These are phyloP conservation scores for Pythium volutum DNA, from an alignment of 352 stramenopile genomes.

Conservation along the genomic window DNA sequence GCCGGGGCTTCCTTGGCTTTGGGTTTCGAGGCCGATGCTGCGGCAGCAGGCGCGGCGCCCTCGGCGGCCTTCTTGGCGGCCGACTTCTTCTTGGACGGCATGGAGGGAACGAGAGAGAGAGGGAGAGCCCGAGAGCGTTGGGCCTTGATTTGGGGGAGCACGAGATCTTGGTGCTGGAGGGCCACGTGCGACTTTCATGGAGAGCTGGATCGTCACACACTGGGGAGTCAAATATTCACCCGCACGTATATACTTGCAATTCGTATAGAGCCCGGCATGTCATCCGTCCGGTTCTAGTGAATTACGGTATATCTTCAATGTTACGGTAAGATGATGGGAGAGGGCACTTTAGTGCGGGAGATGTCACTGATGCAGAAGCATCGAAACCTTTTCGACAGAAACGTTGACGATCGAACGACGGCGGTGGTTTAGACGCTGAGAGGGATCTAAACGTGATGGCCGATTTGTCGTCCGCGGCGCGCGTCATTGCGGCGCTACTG, in stretches of 20 bases:
- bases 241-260: neutral
- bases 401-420: neutral
- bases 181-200: conserved; percentile 9
- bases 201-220: conserved; percentile 9
- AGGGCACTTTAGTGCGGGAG: neutral
- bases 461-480: conserved; percentile 23
- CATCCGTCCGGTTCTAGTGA: neutral
- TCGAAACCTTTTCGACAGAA: neutral
- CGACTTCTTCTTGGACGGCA: conserved; percentile 16
- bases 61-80: conserved; percentile 10
- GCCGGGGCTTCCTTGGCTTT: neutral
- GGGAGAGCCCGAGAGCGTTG: neutral
- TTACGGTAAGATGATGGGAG: neutral
- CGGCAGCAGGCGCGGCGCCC: too few species aligned
- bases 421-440: too few species aligned
- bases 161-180: neutral
- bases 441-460: conserved; percentile 1
- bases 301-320: conserved; percentile 5
- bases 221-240: neutral
- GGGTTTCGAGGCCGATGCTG: too few species aligned
- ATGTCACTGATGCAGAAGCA: conserved; percentile 2
- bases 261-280: neutral
- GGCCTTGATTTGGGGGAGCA: neutral
- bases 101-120: neutral
- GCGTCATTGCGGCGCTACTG: conserved; percentile 17